phyloP scores from a whole-genome alignment of 768 basidiomycete species.

The Amanita pseudoporphyria region DNA sequence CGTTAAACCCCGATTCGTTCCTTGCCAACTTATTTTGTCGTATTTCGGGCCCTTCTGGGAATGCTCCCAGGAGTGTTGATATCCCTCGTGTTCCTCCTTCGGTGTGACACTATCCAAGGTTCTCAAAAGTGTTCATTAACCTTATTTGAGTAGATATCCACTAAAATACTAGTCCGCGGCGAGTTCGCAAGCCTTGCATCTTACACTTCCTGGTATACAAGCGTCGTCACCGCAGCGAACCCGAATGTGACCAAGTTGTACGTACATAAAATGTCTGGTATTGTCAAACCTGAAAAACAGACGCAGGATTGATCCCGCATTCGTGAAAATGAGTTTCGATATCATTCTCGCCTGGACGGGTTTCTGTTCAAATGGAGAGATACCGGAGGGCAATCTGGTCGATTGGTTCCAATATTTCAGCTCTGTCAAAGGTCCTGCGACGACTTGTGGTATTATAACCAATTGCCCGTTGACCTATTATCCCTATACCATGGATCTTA shows the following conservation, averaged over 20 bases:
- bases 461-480: slow-evolving; percentile 8
- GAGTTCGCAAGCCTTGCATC: not conserved
- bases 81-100: not conserved
- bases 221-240: slow-evolving; percentile 2
- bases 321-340: slow-evolving; percentile 9
- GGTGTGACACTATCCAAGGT: not conserved
- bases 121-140: not conserved
- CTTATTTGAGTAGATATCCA: slow-evolving; percentile 1
- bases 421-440: slow-evolving; percentile 6
- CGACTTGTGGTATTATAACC: slow-evolving; percentile 3
- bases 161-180: not conserved
- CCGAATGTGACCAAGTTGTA: slow-evolving; percentile 5
- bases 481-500: slow-evolving; percentile 8
- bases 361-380: slow-evolving; percentile 7
- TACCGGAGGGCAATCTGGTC: slow-evolving; percentile 8
- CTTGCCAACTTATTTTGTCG: slow-evolving; percentile 9
- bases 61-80: slow-evolving; percentile 2
- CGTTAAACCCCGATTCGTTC: slow-evolving; percentile 8
- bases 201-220: slow-evolving; percentile 8
- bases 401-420: slow-evolving; percentile 12
- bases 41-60: slow-evolving; percentile 5
- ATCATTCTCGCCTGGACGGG: slow-evolving; percentile 12
- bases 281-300: not conserved
- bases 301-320: slow-evolving; percentile 8
- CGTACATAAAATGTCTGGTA: not conserved